Evolutionary conservation across 2,329 filamentous ascomycete species (phyloP), one percentile per base, ranked within the genome.

Genomic region (Akanthomyces uredinophilus): DNA sequence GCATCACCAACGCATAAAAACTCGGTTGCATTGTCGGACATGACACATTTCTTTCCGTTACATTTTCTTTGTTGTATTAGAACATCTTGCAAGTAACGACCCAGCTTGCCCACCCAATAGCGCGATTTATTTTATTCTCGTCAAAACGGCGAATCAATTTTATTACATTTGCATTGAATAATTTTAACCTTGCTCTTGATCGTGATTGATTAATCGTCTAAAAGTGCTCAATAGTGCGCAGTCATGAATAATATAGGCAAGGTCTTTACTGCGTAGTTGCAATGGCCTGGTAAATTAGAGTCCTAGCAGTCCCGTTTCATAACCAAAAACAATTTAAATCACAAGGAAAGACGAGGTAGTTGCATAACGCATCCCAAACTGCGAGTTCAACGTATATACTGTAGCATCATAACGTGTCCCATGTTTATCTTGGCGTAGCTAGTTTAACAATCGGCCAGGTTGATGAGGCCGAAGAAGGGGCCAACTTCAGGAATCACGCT

Each of bases 401-500:
- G 39, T 29, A 39, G 29, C 24, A 37, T 13, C 14, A 35, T 24
- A 4, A 29, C 29, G 10, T n/a, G 20, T 37, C 20, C 22, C 29
- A 43, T 43, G 20, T 51, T 22, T 43, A 51, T 32, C 41, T 6
- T 13, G 4, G 8, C 1, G 11, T 22, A 2, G 13, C 20, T 41
- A 16, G 27, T 51, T 22, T 63, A 63, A 44, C 61, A 63, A 37
- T 63, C 61, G 10, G 61, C 61, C 14, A 63, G 44, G 51, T 60
- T 63, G 37, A 63, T 63, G 16, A 63, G 37, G 41, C 61, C 61
- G 29, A 63, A 63, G 56, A 63, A 63, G 16, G 49, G 49, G 20
- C 61, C 61, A 46, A 63, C 56, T 29, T 63, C 51, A 27, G 61
- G 61, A 46, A 63, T 35, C 20, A 63, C 61, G 37, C 61, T 63